These are phyloP conservation scores for Tolypocladium tropicale DNA, from an alignment of 2,329 filamentous ascomycete genomes.

Conservation along the genomic window DNA sequence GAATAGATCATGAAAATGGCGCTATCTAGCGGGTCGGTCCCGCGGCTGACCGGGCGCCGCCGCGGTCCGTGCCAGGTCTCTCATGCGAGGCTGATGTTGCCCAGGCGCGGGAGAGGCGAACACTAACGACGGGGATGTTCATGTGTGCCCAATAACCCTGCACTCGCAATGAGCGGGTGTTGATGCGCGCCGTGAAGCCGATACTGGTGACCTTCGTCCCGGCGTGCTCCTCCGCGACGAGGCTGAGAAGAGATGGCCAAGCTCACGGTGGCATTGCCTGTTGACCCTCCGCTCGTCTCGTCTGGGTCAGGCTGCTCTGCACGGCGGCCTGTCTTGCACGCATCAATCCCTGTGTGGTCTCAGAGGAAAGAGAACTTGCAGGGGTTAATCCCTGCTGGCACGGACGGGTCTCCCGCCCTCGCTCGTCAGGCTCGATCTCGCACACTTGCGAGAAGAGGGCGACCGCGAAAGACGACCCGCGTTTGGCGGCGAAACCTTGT, in stretches of 20 bases:
- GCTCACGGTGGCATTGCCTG: not conserved
- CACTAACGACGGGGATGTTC: not conserved
- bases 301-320: not conserved
- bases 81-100: not conserved
- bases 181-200: not conserved
- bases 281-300: not conserved
- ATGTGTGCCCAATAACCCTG: not conserved
- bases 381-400: not conserved
- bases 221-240: not conserved
- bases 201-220: not conserved
- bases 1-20: not conserved
- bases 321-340: not conserved
- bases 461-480: not conserved
- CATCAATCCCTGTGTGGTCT: not conserved
- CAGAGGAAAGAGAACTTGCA: not conserved
- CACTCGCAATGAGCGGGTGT: not conserved
- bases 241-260: not conserved
- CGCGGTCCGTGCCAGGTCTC: not conserved
- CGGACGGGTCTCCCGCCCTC: not conserved
- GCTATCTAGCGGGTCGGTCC: not conserved
- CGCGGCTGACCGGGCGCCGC: not conserved
- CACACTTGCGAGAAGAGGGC: not conserved
- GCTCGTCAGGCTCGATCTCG: not conserved
- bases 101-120: not conserved
- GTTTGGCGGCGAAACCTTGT: not conserved